A percentile compares a stretch with the other conserved stretches of the same genome.
These are phyloP conservation scores for Kondoa subrosea DNA, from an alignment of 768 basidiomycete genomes.

Conservation along the genomic window DNA sequence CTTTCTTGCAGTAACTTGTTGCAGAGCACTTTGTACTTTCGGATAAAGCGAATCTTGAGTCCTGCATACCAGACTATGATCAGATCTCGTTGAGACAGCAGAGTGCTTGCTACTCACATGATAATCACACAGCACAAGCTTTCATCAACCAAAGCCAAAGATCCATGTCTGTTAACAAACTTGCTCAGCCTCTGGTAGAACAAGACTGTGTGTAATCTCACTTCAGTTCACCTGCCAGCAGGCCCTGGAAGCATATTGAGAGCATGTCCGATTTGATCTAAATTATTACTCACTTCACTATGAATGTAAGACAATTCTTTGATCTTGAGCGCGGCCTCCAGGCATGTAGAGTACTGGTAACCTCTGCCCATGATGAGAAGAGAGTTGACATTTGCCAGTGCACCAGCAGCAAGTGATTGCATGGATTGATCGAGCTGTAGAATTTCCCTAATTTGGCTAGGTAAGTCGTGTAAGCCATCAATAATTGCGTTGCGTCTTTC, in stretches of 20 bases:
- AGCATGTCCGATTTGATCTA: not conserved
- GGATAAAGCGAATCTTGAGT: conserved; percentile 95
- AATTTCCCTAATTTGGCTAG: conserved; percentile 69
- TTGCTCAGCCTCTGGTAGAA: not conserved
- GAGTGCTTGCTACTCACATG: not conserved
- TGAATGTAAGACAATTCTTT: conserved; percentile 69
- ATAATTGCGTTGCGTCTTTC: conserved; percentile 86
- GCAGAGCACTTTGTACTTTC: conserved; percentile 88
- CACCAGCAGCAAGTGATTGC: conserved; percentile 64
- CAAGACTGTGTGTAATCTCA: not conserved
- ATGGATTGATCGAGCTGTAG: conserved; percentile 59
- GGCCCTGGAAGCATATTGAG: conserved; percentile 37
- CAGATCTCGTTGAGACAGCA: not conserved
- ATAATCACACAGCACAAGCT: conserved; percentile 35
- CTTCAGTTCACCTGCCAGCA: conserved; percentile 95
- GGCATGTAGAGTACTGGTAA: conserved; percentile 94
- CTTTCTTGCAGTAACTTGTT: conserved; percentile 94
- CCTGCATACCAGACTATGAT: conserved; percentile 29
- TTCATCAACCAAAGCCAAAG: conserved; percentile 95
- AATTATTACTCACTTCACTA: conserved; percentile 37
- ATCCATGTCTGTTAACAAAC: conserved; percentile 46
- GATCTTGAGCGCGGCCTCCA: conserved; percentile 97
- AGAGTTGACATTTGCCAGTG: conserved; percentile 48
- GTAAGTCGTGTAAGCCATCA: conserved; percentile 74
- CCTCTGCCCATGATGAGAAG: conserved; percentile 93